Evolutionary conservation across 2,329 filamentous ascomycete species (phyloP), one percentile per base, ranked within the genome.

Genomic region (Aspergillus sergii): DNA sequence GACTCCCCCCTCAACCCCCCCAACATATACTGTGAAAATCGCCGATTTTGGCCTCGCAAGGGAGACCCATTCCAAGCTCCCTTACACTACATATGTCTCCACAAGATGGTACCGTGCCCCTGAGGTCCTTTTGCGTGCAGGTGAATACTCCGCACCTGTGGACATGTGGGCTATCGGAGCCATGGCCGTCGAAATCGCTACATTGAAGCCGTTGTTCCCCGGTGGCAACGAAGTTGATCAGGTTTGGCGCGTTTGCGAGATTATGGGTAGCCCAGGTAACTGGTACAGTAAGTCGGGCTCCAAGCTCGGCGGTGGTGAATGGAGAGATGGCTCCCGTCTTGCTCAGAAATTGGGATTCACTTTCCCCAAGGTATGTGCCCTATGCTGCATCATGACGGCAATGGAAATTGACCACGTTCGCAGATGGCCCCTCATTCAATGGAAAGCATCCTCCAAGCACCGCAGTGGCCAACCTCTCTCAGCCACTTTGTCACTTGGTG

Each of bases 101-200:
- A 99, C 95, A 4, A 85, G 95, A 79, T 99, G 95, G 95, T 99
- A 92, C 75, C 86, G 90, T 68, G 95, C 95, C 3, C 95, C 95
- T 0, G 95, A 99, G 75, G 95, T 99, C 2, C 85, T 99, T 7
- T 82, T 99, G 30, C 89, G 95, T 71, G 95, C 95, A 7, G 95
- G 95, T 59, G 93, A 98, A 77, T 99, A 99, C 80, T 98, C 95
- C 0, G 93, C 95, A 0, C 95, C 95, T 0, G 95, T 99, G 3
- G 95, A 99, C 74, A 98, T 99, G 71, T 99, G 95, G 95, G 95
- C 95, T 1, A 89, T 99, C 48, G 95, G 95, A 72, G 95, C 95
- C 23, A 99, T 99, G 95, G 95, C 95, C 8, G 95, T 99, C 12
- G 95, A 99, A 77, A 91, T 99, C 66, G 95, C 95, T 30, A 99